Conservation (phyloP, 768 basidiomycete genomes). For the Glaciozyma antarctica region DNA sequence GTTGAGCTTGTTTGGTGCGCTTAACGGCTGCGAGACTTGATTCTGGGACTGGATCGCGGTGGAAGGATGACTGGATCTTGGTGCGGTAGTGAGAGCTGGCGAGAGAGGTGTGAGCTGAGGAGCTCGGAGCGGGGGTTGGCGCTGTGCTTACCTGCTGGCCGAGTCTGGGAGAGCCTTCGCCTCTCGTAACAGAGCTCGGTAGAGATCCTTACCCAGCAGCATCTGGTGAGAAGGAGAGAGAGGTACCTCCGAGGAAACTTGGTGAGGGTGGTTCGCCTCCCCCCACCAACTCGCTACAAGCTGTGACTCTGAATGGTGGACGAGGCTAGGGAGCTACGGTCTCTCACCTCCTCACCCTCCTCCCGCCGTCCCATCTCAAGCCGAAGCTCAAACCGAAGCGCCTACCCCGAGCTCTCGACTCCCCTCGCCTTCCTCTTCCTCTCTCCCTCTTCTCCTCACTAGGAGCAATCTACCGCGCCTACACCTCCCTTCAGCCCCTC, state of each 20-base stretch:
- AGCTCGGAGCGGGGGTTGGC: neutral
- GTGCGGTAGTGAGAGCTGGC: neutral
- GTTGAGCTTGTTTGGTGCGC: neutral
- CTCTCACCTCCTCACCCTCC: too few species aligned
- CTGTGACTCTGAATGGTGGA: too few species aligned
- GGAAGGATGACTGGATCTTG: neutral
- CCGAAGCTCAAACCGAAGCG: too few species aligned
- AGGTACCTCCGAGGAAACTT: too few species aligned
- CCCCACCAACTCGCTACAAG: too few species aligned
- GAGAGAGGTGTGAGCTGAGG: neutral
- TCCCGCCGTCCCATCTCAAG: neutral
- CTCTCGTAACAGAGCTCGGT: constrained; percentile 15
- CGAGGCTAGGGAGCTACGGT: too few species aligned
- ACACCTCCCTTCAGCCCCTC: constrained; percentile 10
- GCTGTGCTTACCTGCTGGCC: neutral
- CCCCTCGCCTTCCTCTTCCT: constrained; percentile 1
- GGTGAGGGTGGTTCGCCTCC: too few species aligned
- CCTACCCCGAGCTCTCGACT: neutral
- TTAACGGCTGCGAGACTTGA: neutral
- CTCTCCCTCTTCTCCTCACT: constrained; percentile 5
- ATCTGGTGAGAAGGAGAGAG: neutral
- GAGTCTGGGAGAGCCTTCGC: constrained; percentile 5
- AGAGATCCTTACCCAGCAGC: constrained; percentile 17
- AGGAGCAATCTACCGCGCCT: constrained; percentile 17
- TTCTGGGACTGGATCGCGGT: neutral